Evolutionary conservation across 139 green algal species (phyloP), one percentile per base, ranked within the genome.

Genomic region (Chlorella sp.): DNA sequence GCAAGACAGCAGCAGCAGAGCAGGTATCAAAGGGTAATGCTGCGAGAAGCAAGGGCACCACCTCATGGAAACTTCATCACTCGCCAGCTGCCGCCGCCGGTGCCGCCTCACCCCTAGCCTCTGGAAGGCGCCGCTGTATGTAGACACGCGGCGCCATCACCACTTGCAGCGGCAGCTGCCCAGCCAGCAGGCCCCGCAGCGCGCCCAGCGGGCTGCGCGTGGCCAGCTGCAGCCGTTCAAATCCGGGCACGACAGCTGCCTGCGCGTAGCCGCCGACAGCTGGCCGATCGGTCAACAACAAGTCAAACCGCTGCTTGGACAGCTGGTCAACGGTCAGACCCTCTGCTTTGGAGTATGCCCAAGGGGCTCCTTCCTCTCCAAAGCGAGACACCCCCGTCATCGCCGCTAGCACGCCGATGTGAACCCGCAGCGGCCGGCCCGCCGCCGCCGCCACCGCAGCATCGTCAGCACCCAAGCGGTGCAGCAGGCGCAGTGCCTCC

Each of bases 351-450:
- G 80, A 93, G 76, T 97, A 97, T 0, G 34, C 36, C 95, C 95
- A 96, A 53, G 86, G 89, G 15, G 48, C 32, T 5, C 83, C 78
- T 21, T 76, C 14, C 90, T 97, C 91, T 4, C 87, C 87, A 89
- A 97, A 98, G 18, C 96, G 89, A 1, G 93, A 94, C n/a, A 97
- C 96, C 4, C 96, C 96, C 37, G 96, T 97, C 95, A 96, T 97
- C 14, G 95, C 95, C 26, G 96, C 76, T 26, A 94, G 71, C 36
- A 91, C 89, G 53, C 86, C 95, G 30, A 98, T 95, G 94, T 98
- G 96, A 22, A 98, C 93, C 28, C 64, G 57, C 40, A 86, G 39
- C 37, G 64, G 77, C 24, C 26, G 37, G 36, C 79, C 79, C 19
- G 37, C 37, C 34, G 39, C 90, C 0, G 85, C 61, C 16, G 66